A percentile compares a stretch with the other conserved stretches of the same genome.
Evolutionary conservation across 129 eudicot species (phyloP).

Genomic region (Flaveria robusta): DNA sequence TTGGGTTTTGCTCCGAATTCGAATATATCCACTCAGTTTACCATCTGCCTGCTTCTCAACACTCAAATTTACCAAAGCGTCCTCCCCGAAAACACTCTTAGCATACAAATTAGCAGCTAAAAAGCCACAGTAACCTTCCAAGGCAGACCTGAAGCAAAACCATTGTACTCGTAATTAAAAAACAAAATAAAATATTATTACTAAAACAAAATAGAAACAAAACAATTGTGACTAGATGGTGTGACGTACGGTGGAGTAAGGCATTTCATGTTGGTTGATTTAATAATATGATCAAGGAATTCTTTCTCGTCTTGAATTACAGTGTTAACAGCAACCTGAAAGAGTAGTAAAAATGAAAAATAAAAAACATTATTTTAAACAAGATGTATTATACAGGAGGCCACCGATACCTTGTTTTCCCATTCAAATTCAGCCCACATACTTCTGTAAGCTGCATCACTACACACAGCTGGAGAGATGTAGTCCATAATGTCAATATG

Average conservation of each 20-base stretch:
- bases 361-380: neutral
- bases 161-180: conserved; percentile 1
- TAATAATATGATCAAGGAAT: conserved; percentile 84
- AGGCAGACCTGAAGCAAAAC: conserved; percentile 64
- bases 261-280: conserved; percentile 95
- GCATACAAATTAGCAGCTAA: conserved; percentile 95
- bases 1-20: conserved; percentile 97
- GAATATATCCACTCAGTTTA: conserved; percentile 86
- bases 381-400: conserved; percentile 8
- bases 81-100: conserved; percentile 97
- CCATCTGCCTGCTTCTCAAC: conserved; percentile 86
- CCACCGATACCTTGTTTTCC: conserved; percentile 85
- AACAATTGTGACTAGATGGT: conserved; percentile 18
- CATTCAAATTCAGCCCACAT: conserved; percentile 99
- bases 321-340: conserved; percentile 94
- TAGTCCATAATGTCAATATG: conserved; percentile 98
- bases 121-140: conserved; percentile 94
- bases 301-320: conserved; percentile 84
- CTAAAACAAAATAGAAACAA: neutral
- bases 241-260: conserved; percentile 78
- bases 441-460: conserved; percentile 84
- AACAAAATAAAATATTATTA: neutral
- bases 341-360: neutral
- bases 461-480: conserved; percentile 90
- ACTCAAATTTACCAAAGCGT: conserved; percentile 93